These are phyloP conservation scores for Rhizophagus clarus DNA, from an alignment of 192 early-diverging fungal genomes.

Conservation along the genomic window DNA sequence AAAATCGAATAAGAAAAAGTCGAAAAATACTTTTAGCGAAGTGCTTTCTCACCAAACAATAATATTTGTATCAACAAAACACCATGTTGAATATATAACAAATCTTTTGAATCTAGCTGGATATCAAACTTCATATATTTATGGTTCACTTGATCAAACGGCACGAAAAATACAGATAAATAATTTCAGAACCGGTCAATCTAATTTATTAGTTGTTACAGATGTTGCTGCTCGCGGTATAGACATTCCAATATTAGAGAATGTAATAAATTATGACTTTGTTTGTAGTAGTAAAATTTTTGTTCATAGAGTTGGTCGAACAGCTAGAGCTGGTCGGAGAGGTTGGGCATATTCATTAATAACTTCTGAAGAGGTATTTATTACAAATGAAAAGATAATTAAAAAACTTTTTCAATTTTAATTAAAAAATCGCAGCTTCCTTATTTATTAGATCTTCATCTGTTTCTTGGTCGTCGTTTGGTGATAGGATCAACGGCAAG, in stretches of 20 bases:
- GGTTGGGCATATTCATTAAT: conserved; percentile 94
- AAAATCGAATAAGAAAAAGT: conserved; percentile 45
- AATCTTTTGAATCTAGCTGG: conserved; percentile 71
- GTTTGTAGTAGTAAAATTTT: conserved; percentile 91
- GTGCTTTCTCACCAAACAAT: conserved; percentile 74
- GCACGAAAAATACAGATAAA: conserved; percentile 87
- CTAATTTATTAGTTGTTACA: conserved; percentile 89
- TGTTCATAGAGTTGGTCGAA: conserved; percentile 96
- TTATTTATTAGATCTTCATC: conserved; percentile 89
- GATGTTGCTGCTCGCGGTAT: conserved; percentile 99
- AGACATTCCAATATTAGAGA: conserved; percentile 95
- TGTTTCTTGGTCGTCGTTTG: conserved; percentile 82
- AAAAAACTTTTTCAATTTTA: conserved; percentile 25
- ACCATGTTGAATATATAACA: conserved; percentile 95
- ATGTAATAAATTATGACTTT: conserved; percentile 98
- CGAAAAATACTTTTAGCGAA: conserved; percentile 22
- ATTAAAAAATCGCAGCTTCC: conserved; percentile 55
- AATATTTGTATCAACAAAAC: conserved; percentile 95
- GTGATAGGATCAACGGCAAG: conserved; percentile 38
- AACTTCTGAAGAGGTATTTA: conserved; percentile 70
- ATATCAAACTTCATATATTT: conserved; percentile 83
- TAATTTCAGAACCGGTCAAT: conserved; percentile 77
- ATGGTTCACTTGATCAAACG: conserved; percentile 92
- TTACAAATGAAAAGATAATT: background rate
- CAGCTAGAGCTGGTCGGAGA: conserved; percentile 89